Conservation (phyloP, 2,329 filamentous ascomycete genomes). For the Immersiporthe knoxdaviesiana region DNA sequence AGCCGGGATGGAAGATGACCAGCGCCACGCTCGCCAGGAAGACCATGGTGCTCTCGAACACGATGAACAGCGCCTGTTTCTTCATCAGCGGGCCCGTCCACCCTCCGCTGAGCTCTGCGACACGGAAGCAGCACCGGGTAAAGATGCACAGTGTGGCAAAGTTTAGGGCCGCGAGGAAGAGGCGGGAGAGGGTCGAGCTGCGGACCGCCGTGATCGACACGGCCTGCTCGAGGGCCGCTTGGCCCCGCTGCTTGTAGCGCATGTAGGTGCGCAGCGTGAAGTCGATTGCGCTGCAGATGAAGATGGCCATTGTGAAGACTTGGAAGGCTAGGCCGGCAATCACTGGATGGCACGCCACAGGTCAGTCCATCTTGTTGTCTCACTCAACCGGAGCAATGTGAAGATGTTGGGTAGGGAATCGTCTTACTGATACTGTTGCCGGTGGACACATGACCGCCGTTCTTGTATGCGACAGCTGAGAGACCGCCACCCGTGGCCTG, state of each 20-base stretch:
- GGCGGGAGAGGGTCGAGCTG: constrained; percentile 49
- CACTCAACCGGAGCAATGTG: not conserved
- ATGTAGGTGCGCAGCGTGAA: constrained; percentile 50
- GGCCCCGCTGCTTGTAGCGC: constrained; percentile 41
- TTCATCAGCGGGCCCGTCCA: constrained; percentile 63
- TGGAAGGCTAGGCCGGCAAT: constrained; percentile 67
- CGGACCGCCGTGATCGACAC: constrained; percentile 43
- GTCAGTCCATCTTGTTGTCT: not conserved
- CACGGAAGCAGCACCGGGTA: constrained; percentile 66
- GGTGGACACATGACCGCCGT: constrained; percentile 39
- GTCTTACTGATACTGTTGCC: constrained; percentile 59
- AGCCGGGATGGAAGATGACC: constrained; percentile 49
- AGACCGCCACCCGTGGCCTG: constrained; percentile 64
- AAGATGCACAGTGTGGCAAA: constrained; percentile 67
- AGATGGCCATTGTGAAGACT: constrained; percentile 59
- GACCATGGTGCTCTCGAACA: constrained; percentile 60
- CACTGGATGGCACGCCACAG: constrained; percentile 37
- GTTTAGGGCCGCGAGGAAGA: constrained; percentile 58
- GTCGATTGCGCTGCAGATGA: constrained; percentile 54
- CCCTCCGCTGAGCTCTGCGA: constrained; percentile 67
- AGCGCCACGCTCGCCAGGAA: constrained; percentile 49
- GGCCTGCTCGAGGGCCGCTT: constrained; percentile 44
- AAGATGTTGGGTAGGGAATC: not conserved
- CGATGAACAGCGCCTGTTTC: constrained; percentile 59
- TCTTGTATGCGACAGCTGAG: constrained; percentile 47